Evolutionary conservation across 2,329 filamentous ascomycete species (phyloP).

Genomic region (Colletotrichum plurivorum): DNA sequence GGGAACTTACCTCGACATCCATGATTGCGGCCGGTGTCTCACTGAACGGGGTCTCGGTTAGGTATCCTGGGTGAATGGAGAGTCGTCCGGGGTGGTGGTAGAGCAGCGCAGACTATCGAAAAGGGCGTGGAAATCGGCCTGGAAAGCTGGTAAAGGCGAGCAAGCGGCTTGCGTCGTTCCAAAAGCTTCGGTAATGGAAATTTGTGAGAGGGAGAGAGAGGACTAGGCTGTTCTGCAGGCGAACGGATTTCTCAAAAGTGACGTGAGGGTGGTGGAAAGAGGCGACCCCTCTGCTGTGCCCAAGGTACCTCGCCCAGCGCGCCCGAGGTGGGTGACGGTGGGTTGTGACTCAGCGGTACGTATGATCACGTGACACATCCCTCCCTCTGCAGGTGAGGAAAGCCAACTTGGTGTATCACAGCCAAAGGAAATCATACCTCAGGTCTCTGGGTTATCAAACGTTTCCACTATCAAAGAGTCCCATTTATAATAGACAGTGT

Average conservation of each 20-base stretch:
- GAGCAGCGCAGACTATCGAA: constrained; percentile 18
- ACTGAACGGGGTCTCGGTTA: constrained; percentile 39
- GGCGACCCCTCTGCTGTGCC: constrained; percentile 14
- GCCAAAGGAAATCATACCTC: too few species aligned
- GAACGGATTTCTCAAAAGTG: constrained; percentile 34
- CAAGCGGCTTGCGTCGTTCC: constrained; percentile 16
- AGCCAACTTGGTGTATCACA: too few species aligned
- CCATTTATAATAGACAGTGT: too few species aligned
- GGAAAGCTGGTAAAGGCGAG: constrained; percentile 24
- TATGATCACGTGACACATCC: constrained; percentile 18
- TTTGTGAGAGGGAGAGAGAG: constrained; percentile 30
- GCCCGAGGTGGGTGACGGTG: background rate
- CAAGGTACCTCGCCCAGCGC: constrained; percentile 3
- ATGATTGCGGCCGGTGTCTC: constrained; percentile 46
- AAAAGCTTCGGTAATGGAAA: constrained; percentile 27
- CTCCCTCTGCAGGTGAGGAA: too few species aligned
- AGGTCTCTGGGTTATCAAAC: too few species aligned
- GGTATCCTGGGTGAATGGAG: constrained; percentile 35
- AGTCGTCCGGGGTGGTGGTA: constrained; percentile 19
- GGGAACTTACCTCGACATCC: constrained; percentile 51
- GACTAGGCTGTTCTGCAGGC: constrained; percentile 25
- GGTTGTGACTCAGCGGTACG: constrained; percentile 26
- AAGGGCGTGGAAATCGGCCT: background rate
- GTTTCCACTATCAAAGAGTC: too few species aligned
- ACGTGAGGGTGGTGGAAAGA: constrained; percentile 34